phyloP scores from a whole-genome alignment of 1,284 basidiomycete genomes.

The Cryptococcus sp. region DNA sequence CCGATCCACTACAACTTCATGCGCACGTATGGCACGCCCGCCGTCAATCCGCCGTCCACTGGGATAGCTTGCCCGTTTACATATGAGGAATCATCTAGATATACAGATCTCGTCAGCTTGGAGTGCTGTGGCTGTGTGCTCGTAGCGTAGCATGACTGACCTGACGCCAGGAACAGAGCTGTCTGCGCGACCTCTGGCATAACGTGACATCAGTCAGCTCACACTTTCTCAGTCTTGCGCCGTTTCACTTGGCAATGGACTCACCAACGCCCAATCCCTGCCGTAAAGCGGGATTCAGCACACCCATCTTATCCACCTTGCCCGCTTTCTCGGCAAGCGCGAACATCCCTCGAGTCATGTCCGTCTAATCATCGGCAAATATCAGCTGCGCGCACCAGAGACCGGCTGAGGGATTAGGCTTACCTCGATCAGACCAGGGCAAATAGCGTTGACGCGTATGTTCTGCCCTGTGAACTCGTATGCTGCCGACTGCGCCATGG shows the following conservation, averaged over 20 bases:
- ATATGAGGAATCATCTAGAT: conserved; percentile 81
- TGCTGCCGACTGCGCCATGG: conserved; percentile 75
- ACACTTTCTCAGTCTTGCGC: background rate
- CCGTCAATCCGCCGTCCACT: conserved; percentile 80
- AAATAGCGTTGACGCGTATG: conserved; percentile 85
- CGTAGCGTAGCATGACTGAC: conserved; percentile 54
- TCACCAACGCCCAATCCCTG: conserved; percentile 62
- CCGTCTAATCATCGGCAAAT: conserved; percentile 7
- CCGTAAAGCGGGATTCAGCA: conserved; percentile 79
- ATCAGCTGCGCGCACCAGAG: too few species aligned
- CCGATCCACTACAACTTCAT: conserved; percentile 55
- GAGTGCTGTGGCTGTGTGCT: background rate
- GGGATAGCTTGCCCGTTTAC: conserved; percentile 87
- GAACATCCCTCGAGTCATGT: conserved; percentile 67
- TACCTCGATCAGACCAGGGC: conserved; percentile 82
- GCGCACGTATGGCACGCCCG: conserved; percentile 71
- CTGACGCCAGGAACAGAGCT: conserved; percentile 82
- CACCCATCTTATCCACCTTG: conserved; percentile 73
- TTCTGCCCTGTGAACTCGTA: conserved; percentile 80
- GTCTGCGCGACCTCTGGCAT: conserved; percentile 77
- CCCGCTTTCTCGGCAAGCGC: conserved; percentile 74
- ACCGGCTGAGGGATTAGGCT: background rate
- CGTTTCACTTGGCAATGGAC: conserved; percentile 4
- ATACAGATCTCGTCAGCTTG: conserved; percentile 5
- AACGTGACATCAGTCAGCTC: background rate